Evolutionary conservation across 805 yeast genomes (phyloP), one percentile per base, ranked within the genome.

Genomic region (Suhomyces canberraensis): DNA sequence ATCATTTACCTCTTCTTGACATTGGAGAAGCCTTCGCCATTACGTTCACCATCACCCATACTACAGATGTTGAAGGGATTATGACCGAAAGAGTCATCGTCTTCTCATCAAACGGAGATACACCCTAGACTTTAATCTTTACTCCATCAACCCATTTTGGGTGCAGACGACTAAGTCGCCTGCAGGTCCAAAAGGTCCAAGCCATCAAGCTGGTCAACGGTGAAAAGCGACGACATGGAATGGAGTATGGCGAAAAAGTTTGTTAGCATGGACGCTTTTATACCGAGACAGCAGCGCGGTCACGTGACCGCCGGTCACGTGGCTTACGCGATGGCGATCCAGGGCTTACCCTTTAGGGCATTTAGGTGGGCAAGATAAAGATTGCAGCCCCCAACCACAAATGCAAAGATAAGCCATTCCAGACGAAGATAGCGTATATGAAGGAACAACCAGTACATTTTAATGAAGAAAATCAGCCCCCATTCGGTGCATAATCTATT

Each of bases 11-110:
- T n/a, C n/a, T n/a, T n/a, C n/a, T n/a, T n/a, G n/a, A n/a, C n/a
- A n/a, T n/a, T n/a, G n/a, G n/a, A n/a, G n/a, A n/a, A n/a, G n/a
- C n/a, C n/a, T n/a, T n/a, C n/a, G n/a, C n/a, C n/a, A n/a, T n/a
- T n/a, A n/a, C n/a, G n/a, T n/a, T n/a, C n/a, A n/a, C n/a, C n/a
- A n/a, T n/a, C n/a, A n/a, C n/a, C n/a, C n/a, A n/a, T n/a, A n/a
- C n/a, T n/a, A n/a, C 14, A 16, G 13, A 35, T 54, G 51, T 54
- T 41, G 43, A 36, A 51, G 58, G 58, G 56, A 51, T 49, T 34
- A 55, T 55, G 60, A 55, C 60, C 60, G 60, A 54, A 47, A 47
- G 58, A 54, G 47, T 55, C 60, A 52, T 29, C 44, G 50, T 48
- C 21, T 18, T 19, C 47, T 55, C 60, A 50, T 55, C 58, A 48